Evolutionary conservation across 208 protist species (phyloP).

Genomic region (Trypanosoma melophagium): DNA sequence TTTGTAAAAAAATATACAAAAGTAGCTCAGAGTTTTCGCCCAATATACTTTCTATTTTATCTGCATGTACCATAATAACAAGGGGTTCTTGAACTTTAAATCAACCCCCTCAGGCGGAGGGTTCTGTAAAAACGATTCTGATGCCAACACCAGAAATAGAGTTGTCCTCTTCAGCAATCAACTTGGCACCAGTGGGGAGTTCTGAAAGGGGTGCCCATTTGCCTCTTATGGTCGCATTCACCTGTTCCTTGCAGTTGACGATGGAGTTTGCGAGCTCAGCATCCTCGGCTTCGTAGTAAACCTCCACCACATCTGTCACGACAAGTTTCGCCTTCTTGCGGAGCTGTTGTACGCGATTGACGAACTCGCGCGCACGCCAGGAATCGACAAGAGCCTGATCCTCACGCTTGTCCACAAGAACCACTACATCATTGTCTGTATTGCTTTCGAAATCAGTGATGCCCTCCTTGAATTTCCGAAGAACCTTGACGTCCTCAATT

Average conservation of each 20-base stretch:
- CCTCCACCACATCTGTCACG: conserved; percentile 64
- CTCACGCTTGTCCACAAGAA: conserved; percentile 88
- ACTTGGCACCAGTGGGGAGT: conserved; percentile 50
- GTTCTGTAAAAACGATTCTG: conserved; percentile 53
- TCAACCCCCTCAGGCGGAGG: background rate
- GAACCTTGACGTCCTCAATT: conserved; percentile 87
- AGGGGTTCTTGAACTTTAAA: too few species aligned
- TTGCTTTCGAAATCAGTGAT: conserved; percentile 88
- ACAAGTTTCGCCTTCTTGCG: conserved; percentile 94
- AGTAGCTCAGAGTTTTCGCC: too few species aligned
- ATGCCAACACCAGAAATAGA: conserved; percentile 76
- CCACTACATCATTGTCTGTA: conserved; percentile 85
- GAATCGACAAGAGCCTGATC: conserved; percentile 82
- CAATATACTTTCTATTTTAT: too few species aligned
- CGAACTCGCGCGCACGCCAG: conserved; percentile 93
- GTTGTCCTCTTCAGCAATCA: conserved; percentile 86
- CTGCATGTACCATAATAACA: too few species aligned
- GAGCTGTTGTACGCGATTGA: conserved; percentile 96
- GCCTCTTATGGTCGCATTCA: conserved; percentile 72
- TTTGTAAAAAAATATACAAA: too few species aligned
- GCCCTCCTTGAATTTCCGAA: conserved; percentile 80
- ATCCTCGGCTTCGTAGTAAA: conserved; percentile 82
- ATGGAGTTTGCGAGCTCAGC: conserved; percentile 76
- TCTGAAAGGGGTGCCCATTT: conserved; percentile 71
- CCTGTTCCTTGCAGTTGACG: conserved; percentile 56